phyloP scores from a whole-genome alignment of 2,329 filamentous ascomycete genomes.

The Orbilia oligospora region DNA sequence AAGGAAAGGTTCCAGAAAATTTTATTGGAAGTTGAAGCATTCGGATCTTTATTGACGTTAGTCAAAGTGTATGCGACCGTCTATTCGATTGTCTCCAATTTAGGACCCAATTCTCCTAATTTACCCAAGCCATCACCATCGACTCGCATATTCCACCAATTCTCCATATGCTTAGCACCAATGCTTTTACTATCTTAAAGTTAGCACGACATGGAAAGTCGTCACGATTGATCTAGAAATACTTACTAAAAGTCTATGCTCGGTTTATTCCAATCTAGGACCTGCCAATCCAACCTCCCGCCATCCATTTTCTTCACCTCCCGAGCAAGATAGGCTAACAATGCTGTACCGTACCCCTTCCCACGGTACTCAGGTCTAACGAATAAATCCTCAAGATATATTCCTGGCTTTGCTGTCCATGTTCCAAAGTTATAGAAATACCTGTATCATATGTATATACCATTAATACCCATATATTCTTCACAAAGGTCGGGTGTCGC shows the following conservation, averaged over 20 bases:
- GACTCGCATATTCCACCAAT: constrained; percentile 83
- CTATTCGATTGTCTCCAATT: constrained; percentile 55
- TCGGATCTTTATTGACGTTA: not conserved
- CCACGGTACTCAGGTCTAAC: constrained; percentile 80
- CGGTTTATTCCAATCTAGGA: constrained; percentile 92
- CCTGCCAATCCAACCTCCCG: constrained; percentile 87
- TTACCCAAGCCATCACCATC: constrained; percentile 76
- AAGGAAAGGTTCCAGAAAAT: constrained; percentile 42
- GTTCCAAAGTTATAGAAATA: constrained; percentile 98
- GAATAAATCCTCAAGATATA: constrained; percentile 95
- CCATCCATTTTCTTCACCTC: constrained; percentile 82
- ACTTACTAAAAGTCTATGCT: constrained; percentile 84
- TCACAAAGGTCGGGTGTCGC: not conserved
- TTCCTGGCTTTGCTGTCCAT: constrained; percentile 87
- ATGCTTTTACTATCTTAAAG: constrained; percentile 69
- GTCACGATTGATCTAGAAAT: not conserved
- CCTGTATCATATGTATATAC: constrained; percentile 73
- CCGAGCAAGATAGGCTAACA: constrained; percentile 83
- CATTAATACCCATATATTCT: constrained; percentile 62
- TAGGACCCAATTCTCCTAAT: constrained; percentile 70
- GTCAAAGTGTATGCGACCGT: not conserved
- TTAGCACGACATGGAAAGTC: constrained; percentile 12
- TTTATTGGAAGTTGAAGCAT: not conserved
- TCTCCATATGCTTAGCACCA: constrained; percentile 77
- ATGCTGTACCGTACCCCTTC: constrained; percentile 81